Evolutionary conservation across 495 filamentous ascomycete genomes (phyloP).

Genomic region (Cercophora newfieldiana): DNA sequence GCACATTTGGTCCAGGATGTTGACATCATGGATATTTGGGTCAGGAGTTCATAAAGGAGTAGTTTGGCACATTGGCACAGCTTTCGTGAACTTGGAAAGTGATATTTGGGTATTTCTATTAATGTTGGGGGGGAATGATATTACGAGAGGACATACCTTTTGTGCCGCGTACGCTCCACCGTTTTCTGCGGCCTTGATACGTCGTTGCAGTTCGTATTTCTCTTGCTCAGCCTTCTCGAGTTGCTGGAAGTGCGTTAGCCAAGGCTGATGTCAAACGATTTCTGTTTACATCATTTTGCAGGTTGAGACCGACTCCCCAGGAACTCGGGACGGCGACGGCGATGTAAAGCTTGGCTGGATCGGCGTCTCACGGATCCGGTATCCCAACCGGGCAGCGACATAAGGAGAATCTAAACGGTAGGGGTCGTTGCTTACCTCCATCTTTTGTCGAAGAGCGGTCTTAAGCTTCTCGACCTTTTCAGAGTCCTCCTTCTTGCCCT

Average conservation of each 20-base stretch:
- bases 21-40: not conserved
- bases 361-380: not conserved
- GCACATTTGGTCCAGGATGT: not conserved
- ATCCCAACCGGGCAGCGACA: not conserved
- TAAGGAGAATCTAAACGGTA: slow-evolving; percentile 17
- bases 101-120: not conserved
- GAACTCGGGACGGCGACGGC: not conserved
- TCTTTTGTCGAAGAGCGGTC: slow-evolving; percentile 46
- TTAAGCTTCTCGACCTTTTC: slow-evolving; percentile 54
- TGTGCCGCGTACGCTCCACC: slow-evolving; percentile 46
- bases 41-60: not conserved
- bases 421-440: slow-evolving; percentile 43
- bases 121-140: not conserved
- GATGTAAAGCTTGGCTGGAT: not conserved
- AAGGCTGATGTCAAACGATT: not conserved
- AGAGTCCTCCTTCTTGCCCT: slow-evolving; percentile 48
- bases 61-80: not conserved
- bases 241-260: slow-evolving; percentile 36
- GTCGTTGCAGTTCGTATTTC: slow-evolving; percentile 48
- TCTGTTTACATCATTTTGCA: not conserved
- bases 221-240: slow-evolving; percentile 52
- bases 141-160: slow-evolving; percentile 42
- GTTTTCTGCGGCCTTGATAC: slow-evolving; percentile 46
- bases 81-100: not conserved
- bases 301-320: not conserved